Evolutionary conservation across 768 basidiomycete genomes (phyloP), one percentile per base, ranked within the genome.

Genomic region (Mrakia hoshinonis): DNA sequence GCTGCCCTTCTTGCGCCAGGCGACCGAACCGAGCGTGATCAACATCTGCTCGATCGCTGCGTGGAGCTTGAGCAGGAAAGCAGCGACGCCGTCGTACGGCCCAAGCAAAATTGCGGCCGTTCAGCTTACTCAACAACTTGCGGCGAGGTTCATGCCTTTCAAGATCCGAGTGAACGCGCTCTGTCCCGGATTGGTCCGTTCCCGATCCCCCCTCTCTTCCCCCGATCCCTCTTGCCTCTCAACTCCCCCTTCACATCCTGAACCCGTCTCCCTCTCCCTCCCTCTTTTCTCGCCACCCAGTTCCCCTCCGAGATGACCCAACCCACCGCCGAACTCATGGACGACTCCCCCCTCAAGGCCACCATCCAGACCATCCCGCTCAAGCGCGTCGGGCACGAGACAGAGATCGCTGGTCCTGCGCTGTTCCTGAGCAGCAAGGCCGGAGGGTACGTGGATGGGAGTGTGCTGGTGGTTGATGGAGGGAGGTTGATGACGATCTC

Each of bases 11-110:
- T 64, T 72, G 5, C 29, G 34, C n/a, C 11, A 36, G 22, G 46
- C 70, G 12, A 46, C 0, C 11, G 22, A 13, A 0, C 54, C 64
- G 7, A 47, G 52, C 26, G 47, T 76, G 43, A 73, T 70, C 64
- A 76, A 76, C 72, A 73, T 75, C 20, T 73, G 74, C 22, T 72
- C 70, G 2, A 76, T 76, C 64, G 74, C 74, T 3, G 68, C 72
- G 4, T 73, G 46, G 65, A 34, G 72, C 34, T 60, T 75, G 15
- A 73, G 72, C 31, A n/a, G 62, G 20, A 31, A 20, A 22, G 39
- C 29, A 22, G 43, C 48, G 11, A 54, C 64, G 1, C 49, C 62
- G 5, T 54, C 55, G 26, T 72, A 72, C 54, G 65, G 65, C 5
- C 52, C 65, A 15, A 43, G 6, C 15, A n/a, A n/a, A 20, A 52